phyloP scores from a whole-genome alignment of 1,284 basidiomycete species.

The Rhodotorula sp. region DNA sequence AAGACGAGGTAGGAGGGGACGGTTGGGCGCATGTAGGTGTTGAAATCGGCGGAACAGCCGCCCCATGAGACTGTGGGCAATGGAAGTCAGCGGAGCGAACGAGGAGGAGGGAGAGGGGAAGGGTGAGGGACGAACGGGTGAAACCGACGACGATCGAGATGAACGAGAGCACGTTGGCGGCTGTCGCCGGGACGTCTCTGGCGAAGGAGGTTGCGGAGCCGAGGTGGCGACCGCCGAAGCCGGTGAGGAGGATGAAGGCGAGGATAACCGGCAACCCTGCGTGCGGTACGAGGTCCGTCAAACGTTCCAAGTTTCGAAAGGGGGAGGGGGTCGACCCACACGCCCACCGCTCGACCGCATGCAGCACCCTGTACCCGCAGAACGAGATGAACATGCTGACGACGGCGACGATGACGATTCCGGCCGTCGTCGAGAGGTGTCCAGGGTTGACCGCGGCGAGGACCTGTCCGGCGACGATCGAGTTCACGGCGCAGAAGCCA shows the following conservation, averaged over 20 bases:
- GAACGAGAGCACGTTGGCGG: slow-evolving; percentile 46
- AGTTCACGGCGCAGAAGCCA: slow-evolving; percentile 73
- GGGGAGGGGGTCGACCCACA: slow-evolving; percentile 39
- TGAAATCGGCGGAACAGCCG: slow-evolving; percentile 48
- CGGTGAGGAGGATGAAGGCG: slow-evolving; percentile 47
- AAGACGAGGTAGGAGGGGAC: slow-evolving; percentile 28
- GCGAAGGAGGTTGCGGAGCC: slow-evolving; percentile 44
- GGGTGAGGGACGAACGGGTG: slow-evolving; percentile 40
- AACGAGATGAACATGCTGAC: slow-evolving; percentile 77
- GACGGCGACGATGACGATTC: slow-evolving; percentile 79
- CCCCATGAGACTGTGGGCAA: slow-evolving; percentile 38
- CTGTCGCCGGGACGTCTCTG: slow-evolving; percentile 37
- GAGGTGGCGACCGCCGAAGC: slow-evolving; percentile 46
- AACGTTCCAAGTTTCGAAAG: neutral
- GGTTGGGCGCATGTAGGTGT: slow-evolving; percentile 39
- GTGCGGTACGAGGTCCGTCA: no score
- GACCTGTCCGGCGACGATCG: slow-evolving; percentile 74
- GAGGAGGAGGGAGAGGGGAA: slow-evolving; percentile 16
- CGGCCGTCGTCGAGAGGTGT: slow-evolving; percentile 58
- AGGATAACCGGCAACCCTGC: slow-evolving; percentile 47
- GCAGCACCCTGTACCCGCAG: slow-evolving; percentile 70
- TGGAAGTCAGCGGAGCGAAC: neutral
- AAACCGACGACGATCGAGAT: slow-evolving; percentile 49
- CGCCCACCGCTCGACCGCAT: slow-evolving; percentile 38
- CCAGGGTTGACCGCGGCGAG: slow-evolving; percentile 67